These are phyloP conservation scores for Picochlorum sp. DNA, from an alignment of 139 green algal genomes.

Conservation along the genomic window DNA sequence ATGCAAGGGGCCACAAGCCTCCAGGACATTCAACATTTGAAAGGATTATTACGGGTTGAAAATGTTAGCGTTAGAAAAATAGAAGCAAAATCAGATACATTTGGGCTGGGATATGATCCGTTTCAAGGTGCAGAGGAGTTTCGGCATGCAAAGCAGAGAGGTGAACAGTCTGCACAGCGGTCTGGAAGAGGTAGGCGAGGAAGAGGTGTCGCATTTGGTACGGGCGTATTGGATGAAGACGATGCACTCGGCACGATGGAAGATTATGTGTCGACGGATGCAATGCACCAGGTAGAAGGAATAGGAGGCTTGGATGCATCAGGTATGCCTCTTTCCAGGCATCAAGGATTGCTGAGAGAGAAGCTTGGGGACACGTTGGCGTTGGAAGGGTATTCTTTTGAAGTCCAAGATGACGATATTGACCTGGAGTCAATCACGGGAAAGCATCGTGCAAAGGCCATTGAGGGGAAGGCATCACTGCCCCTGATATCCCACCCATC, in stretches of 20 bases:
- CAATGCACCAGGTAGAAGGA: constrained; percentile 64
- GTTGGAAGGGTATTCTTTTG: constrained; percentile 25
- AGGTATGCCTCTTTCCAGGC: constrained; percentile 10
- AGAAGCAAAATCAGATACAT: constrained; percentile 67
- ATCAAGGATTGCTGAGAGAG: constrained; percentile 1
- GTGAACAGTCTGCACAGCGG: background rate
- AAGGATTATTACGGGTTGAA: background rate
- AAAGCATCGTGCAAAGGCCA: background rate
- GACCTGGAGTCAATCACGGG: background rate
- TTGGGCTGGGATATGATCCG: constrained; percentile 88
- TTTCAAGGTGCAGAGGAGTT: constrained; percentile 84
- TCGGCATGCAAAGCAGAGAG: constrained; percentile 36
- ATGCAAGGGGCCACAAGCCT: constrained; percentile 18
- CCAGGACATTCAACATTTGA: constrained; percentile 39
- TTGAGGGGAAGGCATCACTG: background rate
- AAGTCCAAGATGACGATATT: constrained; percentile 29
- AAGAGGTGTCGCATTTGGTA: constrained; percentile 74
- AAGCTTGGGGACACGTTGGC: constrained; percentile 24
- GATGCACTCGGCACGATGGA: constrained; percentile 48
- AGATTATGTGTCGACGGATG: constrained; percentile 31
- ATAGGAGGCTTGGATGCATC: constrained; percentile 7
- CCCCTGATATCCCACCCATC: background rate
- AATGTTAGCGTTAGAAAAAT: constrained; percentile 64
- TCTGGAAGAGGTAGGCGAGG: background rate
- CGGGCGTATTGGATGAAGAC: constrained; percentile 67